phyloP scores from a whole-genome alignment of 2,329 filamentous ascomycete genomes.

The Colletotrichum shisoi region DNA sequence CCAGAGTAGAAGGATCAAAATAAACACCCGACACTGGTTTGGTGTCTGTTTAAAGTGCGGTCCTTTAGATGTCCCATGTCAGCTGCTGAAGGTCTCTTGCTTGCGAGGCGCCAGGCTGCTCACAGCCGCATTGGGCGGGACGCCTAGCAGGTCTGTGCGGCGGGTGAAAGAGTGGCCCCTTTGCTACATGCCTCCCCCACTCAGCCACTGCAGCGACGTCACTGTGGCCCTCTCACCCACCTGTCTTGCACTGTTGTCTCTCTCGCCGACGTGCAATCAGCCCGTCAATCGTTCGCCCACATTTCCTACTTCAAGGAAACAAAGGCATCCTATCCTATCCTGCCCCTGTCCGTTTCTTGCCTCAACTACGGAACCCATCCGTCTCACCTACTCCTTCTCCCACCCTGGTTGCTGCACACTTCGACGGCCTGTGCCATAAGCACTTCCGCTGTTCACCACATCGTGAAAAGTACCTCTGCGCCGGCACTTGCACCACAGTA shows the following conservation, averaged over 20 bases:
- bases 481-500: constrained; percentile 1
- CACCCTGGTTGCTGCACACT: not conserved
- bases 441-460: not conserved
- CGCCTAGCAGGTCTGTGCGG: no score
- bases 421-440: not conserved
- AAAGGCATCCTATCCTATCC: constrained; percentile 5
- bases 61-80: not conserved
- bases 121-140: no score
- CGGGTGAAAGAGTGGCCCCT: not conserved
- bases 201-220: constrained; percentile 29
- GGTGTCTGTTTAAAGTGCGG: not conserved
- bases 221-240: constrained; percentile 10
- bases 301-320: constrained; percentile 13
- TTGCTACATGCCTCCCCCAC: not conserved
- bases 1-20: not conserved
- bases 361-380: constrained; percentile 9
- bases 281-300: constrained; percentile 2
- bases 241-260: not conserved
- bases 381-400: not conserved
- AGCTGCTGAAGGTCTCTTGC: not conserved
- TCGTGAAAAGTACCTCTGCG: not conserved
- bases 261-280: not conserved
- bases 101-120: not conserved
- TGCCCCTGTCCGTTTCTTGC: not conserved
- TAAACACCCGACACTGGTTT: not conserved